Evolutionary conservation across 2,329 filamentous ascomycete species (phyloP), one percentile per base, ranked within the genome.

Genomic region (Xylariomycetidae sp.): DNA sequence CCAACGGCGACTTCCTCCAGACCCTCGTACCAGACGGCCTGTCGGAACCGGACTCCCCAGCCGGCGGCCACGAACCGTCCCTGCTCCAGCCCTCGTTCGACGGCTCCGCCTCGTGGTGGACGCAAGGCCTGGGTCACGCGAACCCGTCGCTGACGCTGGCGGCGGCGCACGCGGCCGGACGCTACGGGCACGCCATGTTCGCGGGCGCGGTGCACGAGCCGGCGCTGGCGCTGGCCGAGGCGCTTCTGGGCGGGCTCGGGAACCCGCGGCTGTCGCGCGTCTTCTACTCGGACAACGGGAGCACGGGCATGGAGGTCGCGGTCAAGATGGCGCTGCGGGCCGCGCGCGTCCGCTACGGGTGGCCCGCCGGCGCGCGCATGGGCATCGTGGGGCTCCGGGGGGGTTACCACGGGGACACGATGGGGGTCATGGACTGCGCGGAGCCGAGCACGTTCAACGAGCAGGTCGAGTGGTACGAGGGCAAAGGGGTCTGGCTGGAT

Each of bases 141-240:
- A 88, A 86, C 46, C 75, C 85, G 0, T 63, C 70, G 0, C 66
- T 94, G 1, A 75, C 85, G 0, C 71, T 92, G 2, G 79, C 84
- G 1, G 85, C 86, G 2, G 84, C 87, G 0, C 82, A 92, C 51
- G 86, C 88, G 1, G 85, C 87, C 2, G 86, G 87, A 6, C 73
- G 86, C 17, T 94, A 92, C 50, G 87, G 87, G 0, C 87, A 94
- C 57, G 84, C 92, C 45, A 92, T 94, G 83, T 92, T 94, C 50
- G 84, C 85, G 0, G 80, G 80, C 7, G 78, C 82, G 0, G 72
- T 89, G n/a, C 85, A 94, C 46, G 74, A 87, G 48, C 87, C 88
- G 0, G 87, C 85, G 0, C 61, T 92, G 0, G 64, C 69, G 6
- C 68, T 94, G 1, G 82, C 85, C 0, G 73, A 85, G 51, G 66